Evolutionary conservation across 1,284 basidiomycete species (phyloP).

Genomic region (Coniferiporia sulphurascens): DNA sequence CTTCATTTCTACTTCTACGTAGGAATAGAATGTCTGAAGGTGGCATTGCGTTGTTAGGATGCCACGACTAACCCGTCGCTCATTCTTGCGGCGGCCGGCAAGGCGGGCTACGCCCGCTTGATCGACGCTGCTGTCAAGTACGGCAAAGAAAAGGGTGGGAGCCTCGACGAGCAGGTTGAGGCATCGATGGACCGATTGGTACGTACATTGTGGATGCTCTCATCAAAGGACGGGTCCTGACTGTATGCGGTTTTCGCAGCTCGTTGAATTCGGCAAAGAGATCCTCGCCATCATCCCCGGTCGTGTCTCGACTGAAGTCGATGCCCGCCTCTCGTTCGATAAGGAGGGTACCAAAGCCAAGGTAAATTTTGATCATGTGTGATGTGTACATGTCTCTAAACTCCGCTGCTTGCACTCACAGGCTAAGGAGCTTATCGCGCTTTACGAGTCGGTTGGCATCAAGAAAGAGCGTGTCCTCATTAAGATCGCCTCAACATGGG

Average conservation of each 20-base stretch:
- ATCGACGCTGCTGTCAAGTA: constrained; percentile 81
- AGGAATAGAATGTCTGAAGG: neutral
- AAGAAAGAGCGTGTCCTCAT: constrained; percentile 92
- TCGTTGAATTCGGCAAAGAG: constrained; percentile 95
- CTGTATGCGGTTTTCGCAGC: constrained; percentile 38
- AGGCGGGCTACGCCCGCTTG: constrained; percentile 80
- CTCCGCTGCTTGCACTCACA: constrained; percentile 27
- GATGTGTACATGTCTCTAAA: constrained; percentile 11
- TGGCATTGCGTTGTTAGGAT: constrained; percentile 42
- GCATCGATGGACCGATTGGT: constrained; percentile 87
- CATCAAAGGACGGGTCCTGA: neutral
- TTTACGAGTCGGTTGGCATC: constrained; percentile 91
- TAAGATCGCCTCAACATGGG: constrained; percentile 99
- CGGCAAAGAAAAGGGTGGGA: constrained; percentile 79
- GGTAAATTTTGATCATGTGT: constrained; percentile 32
- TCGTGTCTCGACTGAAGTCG: constrained; percentile 98
- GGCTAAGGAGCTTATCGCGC: constrained; percentile 90
- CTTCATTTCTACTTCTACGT: neutral
- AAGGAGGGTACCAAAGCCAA: constrained; percentile 89
- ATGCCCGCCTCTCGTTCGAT: constrained; percentile 95
- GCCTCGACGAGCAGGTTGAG: constrained; percentile 67
- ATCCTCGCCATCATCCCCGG: constrained; percentile 96
- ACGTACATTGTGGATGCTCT: constrained; percentile 25
- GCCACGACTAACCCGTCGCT: constrained; percentile 95
- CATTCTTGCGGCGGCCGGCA: constrained; percentile 91